A percentile compares a stretch with the other conserved stretches of the same genome.
Evolutionary conservation across 768 basidiomycete species (phyloP).

Genomic region (Suillus cothurnatus): DNA sequence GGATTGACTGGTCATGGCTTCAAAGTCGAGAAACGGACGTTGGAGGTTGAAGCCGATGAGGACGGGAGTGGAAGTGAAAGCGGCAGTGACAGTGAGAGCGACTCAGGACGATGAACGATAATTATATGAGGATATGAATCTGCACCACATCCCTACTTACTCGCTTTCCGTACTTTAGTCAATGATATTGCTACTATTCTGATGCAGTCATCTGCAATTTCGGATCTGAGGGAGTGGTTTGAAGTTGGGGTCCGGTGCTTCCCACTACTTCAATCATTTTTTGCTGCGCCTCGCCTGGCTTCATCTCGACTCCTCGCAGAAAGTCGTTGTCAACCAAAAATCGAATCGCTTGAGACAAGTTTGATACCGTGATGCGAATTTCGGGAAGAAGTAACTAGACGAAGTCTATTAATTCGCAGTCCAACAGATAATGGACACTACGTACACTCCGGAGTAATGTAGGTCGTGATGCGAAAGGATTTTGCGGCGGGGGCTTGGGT

Average conservation of each 20-base stretch:
- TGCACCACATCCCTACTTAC: slow-evolving; percentile 6
- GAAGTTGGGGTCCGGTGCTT: slow-evolving; percentile 17
- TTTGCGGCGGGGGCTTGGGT: slow-evolving; percentile 54
- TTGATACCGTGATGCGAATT: slow-evolving; percentile 86
- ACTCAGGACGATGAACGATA: slow-evolving; percentile 1
- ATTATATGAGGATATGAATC: background rate
- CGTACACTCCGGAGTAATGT: slow-evolving; percentile 81
- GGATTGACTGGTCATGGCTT: slow-evolving; percentile 73
- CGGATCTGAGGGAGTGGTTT: slow-evolving; percentile 10
- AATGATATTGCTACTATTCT: slow-evolving; percentile 1
- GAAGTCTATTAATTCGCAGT: slow-evolving; percentile 4
- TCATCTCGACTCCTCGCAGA: slow-evolving; percentile 75
- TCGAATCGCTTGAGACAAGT: slow-evolving; percentile 88
- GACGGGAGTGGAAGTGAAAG: slow-evolving; percentile 32
- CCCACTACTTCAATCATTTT: slow-evolving; percentile 63
- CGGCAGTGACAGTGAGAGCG: slow-evolving; percentile 33
- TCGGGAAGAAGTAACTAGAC: slow-evolving; percentile 78
- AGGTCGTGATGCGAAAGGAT: slow-evolving; percentile 68
- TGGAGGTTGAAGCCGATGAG: slow-evolving; percentile 64
- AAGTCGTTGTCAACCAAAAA: slow-evolving; percentile 93
- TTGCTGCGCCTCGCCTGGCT: slow-evolving; percentile 72
- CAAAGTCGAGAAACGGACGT: slow-evolving; percentile 68
- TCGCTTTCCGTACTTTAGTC: background rate
- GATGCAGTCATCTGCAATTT: background rate
- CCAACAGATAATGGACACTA: background rate